Base-by-base conservation (phyloP, 2,329 filamentous ascomycete species). In the Phyllosticta citrichinensis region DNA sequence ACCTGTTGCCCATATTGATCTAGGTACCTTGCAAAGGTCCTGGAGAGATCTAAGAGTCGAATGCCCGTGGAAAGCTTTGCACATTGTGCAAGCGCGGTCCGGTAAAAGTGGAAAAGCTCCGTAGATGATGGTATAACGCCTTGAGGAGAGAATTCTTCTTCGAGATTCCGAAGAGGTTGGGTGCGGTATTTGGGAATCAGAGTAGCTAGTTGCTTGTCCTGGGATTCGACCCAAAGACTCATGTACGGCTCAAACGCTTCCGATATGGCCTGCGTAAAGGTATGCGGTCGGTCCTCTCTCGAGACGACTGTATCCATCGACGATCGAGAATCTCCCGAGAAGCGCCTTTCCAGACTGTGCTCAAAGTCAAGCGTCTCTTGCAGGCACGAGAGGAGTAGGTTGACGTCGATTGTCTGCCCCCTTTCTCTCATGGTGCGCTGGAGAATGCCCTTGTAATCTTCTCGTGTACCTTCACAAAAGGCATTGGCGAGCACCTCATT, bases 311-410 rank as follows among this genome's bases (percentile, higher is more conserved):
- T 97, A 71, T 99, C 94, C 61, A 95, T 91, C 52, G 93, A 97
- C 17, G 86, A 86, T 62, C 87, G 81, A 12, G 90, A 84, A 47
- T 88, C 69, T 63, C 79, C 86, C 1, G 87, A 83, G 71, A 97
- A 97, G 10, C 88, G 86, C 64, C 85, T 85, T 74, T 99, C 94
- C 12, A 99, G 79, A 62, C 83, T 87, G 70, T 97, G 92, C 75
- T 99, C 94, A 71, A 99, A 99, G 71, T 99, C 91, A 67, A 99
- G 83, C 0, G 94, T 99, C 73, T 97, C 92, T 69, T 97, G 93
- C 65, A 97, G 76, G 72, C 93, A 97, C 40, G 87, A 89, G 22
- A 97, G 80, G 35, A 97, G 77, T 56, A 97, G 76, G 68, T 96
- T 93, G 65, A 97, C 93, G 70, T 97, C 92, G 52, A 97, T 81